These are phyloP conservation scores for Aspergillaceae sp. DNA, from an alignment of 2,329 filamentous ascomycete species.

Conservation along the genomic window DNA sequence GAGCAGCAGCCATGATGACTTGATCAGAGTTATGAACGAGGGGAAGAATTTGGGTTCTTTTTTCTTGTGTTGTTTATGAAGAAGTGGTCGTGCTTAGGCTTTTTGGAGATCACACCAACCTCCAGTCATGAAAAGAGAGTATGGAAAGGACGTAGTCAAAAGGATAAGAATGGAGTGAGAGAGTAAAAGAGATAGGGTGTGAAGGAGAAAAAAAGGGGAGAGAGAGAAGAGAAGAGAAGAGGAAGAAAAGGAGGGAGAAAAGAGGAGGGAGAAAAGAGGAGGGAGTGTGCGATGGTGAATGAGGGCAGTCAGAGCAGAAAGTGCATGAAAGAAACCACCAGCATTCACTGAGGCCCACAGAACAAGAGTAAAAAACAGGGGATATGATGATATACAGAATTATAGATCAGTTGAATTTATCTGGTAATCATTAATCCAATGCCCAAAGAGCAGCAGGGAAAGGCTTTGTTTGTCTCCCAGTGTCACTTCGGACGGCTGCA, in stretches of 20 bases:
- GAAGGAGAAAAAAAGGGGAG: not conserved
- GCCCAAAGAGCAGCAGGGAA: too few species aligned
- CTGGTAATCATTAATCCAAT: too few species aligned
- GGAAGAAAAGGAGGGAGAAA: slow-evolving; percentile 5
- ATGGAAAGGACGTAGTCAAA: not conserved
- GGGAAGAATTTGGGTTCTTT: not conserved
- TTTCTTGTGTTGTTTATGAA: not conserved
- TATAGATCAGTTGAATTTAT: too few species aligned
- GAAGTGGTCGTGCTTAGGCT: not conserved
- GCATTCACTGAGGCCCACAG: too few species aligned
- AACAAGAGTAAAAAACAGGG: not conserved
- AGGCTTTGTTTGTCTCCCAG: not conserved
- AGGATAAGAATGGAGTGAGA: not conserved
- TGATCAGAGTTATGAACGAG: too few species aligned
- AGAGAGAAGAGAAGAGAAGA: slow-evolving; percentile 6
- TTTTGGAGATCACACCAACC: not conserved
- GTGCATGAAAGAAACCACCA: too few species aligned
- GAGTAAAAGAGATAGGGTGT: not conserved
- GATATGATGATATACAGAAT: not conserved
- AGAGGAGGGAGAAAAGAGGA: slow-evolving; percentile 2
- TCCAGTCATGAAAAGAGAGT: not conserved
- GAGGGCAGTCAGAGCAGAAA: not conserved
- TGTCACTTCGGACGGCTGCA: slow-evolving; percentile 16
- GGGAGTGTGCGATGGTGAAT: not conserved
- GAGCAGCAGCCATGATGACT: slow-evolving; percentile 14